Conservation (phyloP, 371 early-diverging fungal species). For the Apophysomyces trapeziformis region DNA sequence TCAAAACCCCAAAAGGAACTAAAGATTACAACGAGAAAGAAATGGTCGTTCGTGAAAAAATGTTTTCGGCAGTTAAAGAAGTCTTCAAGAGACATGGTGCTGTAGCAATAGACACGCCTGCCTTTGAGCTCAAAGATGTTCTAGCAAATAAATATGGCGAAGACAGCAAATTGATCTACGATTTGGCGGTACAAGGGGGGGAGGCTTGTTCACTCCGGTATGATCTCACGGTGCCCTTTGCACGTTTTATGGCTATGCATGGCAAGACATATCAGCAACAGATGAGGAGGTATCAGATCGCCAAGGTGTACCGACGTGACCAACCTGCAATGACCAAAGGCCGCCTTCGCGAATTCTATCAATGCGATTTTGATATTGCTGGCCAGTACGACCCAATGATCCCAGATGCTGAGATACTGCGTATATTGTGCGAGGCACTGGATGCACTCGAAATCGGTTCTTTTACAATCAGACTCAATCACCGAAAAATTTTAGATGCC, state of each 20-base stretch:
- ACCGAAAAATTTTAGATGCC: conserved; percentile 96
- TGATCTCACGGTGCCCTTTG: conserved; percentile 99
- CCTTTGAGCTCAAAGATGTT: conserved; percentile 98
- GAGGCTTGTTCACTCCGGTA: conserved; percentile 98
- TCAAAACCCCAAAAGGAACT: conserved; percentile 79
- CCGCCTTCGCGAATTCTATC: conserved; percentile 98
- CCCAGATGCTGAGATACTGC: conserved; percentile 95
- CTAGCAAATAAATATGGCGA: conserved; percentile 99
- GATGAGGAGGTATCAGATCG: conserved; percentile 98
- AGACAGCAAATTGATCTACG: conserved; percentile 99
- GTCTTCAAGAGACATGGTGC: conserved; percentile 98
- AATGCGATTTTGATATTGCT: conserved; percentile 99
- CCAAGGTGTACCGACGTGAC: conserved; percentile 99
- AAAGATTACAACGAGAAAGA: conserved; percentile 95
- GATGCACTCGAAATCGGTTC: conserved; percentile 78
- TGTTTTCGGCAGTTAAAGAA: conserved; percentile 83
- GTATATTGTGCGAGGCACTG: conserved; percentile 86
- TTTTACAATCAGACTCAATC: conserved; percentile 94
- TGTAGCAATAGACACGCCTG: conserved; percentile 99
- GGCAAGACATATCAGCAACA: conserved; percentile 74
- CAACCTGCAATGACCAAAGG: conserved; percentile 99
- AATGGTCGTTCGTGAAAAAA: conserved; percentile 92
- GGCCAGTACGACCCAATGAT: conserved; percentile 96
- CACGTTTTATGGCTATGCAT: conserved; percentile 97
- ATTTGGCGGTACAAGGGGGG: conserved; percentile 98